Base-by-base conservation (phyloP, 352 stramenopile species). In the Plasmopara muralis region DNA sequence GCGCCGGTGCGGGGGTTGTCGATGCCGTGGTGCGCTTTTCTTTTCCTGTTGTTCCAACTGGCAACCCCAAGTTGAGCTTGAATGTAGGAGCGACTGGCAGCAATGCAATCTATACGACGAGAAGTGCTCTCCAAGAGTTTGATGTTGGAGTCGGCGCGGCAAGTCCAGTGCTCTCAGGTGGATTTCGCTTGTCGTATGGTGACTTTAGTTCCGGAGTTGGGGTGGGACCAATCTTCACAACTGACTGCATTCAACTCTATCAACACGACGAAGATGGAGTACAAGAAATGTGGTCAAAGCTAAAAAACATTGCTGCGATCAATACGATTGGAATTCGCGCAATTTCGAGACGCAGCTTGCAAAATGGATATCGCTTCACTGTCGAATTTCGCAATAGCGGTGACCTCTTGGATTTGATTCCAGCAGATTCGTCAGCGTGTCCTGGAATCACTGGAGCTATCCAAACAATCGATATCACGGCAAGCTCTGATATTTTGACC, bases 381-480 rank as follows among this genome's bases (percentile, higher is more conserved):
- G 56, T 91, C 10, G 43, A 50, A 29, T 82, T 89, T 44, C 60
- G 74, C 50, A 83, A 72, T 43, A 81, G 68, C 25, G 55, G 51
- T 13, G 63, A 84, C 38, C 42, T 88, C 20, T 49, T 86, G 0
- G 74, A 86, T 38, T 56, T 88, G 12, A 53, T 85, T 9, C 42
- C 74, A 9, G 57, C 60, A 20, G 62, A 77, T 42, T 54, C 63
- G 2, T 64, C 64, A 0, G 20, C 43, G 18, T 89, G 80, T 47
- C 30, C 60, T 0, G 48, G 28, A 9, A 67, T 80, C 12, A 40
- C 61, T 9, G 76, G 69, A 10, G 65, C 62, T 2, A 75, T 59
- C 4, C 80, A 91, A 54, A 87, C 80, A 0, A 87, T 91, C 25
- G 80, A 89, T 42, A 55, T 91, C 6, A 61, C 39, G 0, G 63